A percentile compares a stretch with the other conserved stretches of the same genome.
phyloP scores from a whole-genome alignment of 352 stramenopile genomes.

The Phytophthora hybrid region DNA sequence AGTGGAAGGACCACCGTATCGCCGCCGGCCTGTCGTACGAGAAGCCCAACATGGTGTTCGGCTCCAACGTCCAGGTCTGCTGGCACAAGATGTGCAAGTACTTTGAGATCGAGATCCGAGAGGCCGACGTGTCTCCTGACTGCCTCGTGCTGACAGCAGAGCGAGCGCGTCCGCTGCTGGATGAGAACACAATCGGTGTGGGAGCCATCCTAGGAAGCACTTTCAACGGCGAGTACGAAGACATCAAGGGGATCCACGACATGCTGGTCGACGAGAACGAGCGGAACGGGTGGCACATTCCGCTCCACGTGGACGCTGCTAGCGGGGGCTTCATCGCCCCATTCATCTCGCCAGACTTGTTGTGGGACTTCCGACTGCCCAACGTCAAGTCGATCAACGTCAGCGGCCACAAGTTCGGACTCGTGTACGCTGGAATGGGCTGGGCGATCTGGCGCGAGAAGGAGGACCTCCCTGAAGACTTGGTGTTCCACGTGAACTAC shows the following conservation, averaged over 20 bases:
- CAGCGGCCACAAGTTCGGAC: conserved; percentile 93
- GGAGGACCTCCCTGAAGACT: conserved; percentile 75
- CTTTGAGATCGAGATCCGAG: conserved; percentile 33
- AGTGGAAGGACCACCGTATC: conserved; percentile 27
- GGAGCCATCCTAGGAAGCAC: conserved; percentile 89
- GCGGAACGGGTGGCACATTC: conserved; percentile 75
- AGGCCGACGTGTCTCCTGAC: conserved; percentile 26
- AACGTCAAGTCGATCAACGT: conserved; percentile 93
- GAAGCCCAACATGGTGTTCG: conserved; percentile 33
- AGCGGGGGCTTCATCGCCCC: conserved; percentile 84
- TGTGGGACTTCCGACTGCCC: conserved; percentile 88
- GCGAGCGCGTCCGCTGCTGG: conserved; percentile 72
- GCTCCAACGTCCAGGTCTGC: conserved; percentile 30
- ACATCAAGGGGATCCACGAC: conserved; percentile 87
- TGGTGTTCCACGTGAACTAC: conserved; percentile 67
- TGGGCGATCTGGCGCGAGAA: conserved; percentile 88
- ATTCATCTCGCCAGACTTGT: conserved; percentile 84
- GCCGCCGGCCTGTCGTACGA: conserved; percentile 21
- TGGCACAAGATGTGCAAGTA: conserved; percentile 37
- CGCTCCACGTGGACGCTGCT: conserved; percentile 73
- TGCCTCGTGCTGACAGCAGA: conserved; percentile 83
- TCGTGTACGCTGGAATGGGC: conserved; percentile 91
- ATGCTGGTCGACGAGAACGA: conserved; percentile 84
- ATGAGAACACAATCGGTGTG: conserved; percentile 93
- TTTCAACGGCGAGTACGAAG: conserved; percentile 93